Percentiles rank a stretch among this genome's conserved stretches.
Conservation (phyloP, 2,329 filamentous ascomycete genomes). For the Phoma sp. region DNA sequence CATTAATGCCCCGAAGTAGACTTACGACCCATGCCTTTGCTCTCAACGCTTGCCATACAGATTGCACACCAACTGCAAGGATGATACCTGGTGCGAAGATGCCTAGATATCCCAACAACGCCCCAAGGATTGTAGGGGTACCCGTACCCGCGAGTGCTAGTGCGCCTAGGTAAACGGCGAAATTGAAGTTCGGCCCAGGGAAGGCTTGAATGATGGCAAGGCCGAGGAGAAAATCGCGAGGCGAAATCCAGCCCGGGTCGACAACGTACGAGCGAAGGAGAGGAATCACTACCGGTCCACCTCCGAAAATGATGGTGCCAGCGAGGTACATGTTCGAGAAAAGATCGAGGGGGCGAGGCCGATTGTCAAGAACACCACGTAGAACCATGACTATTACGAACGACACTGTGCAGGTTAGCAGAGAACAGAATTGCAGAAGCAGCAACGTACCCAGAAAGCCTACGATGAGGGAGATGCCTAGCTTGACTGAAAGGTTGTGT, state of each 20-base stretch:
- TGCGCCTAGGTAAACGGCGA: constrained; percentile 53
- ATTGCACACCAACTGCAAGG: constrained; percentile 47
- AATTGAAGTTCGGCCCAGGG: constrained; percentile 69
- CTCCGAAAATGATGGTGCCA: constrained; percentile 65
- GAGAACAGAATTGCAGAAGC: too few species aligned
- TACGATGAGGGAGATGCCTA: constrained; percentile 48
- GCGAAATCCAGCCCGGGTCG: constrained; percentile 71
- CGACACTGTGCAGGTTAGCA: constrained; percentile 44
- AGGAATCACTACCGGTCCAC: constrained; percentile 56
- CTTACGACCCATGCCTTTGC: constrained; percentile 45
- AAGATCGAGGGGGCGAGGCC: constrained; percentile 63
- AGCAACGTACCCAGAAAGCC: constrained; percentile 59
- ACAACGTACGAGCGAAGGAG: constrained; percentile 61
- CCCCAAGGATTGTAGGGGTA: constrained; percentile 43
- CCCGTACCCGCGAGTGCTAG: constrained; percentile 43
- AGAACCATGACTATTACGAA: constrained; percentile 66
- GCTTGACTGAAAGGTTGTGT: constrained; percentile 48
- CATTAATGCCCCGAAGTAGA: constrained; percentile 51
- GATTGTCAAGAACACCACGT: constrained; percentile 48
- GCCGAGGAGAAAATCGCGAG: constrained; percentile 75
- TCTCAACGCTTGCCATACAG: constrained; percentile 49
- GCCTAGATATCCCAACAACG: constrained; percentile 48
- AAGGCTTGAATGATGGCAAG: constrained; percentile 76
- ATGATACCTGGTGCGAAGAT: constrained; percentile 53
- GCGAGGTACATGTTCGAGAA: constrained; percentile 79